Base-by-base conservation (phyloP, 2,329 filamentous ascomycete species). In the Aspergillus ochraceus region DNA sequence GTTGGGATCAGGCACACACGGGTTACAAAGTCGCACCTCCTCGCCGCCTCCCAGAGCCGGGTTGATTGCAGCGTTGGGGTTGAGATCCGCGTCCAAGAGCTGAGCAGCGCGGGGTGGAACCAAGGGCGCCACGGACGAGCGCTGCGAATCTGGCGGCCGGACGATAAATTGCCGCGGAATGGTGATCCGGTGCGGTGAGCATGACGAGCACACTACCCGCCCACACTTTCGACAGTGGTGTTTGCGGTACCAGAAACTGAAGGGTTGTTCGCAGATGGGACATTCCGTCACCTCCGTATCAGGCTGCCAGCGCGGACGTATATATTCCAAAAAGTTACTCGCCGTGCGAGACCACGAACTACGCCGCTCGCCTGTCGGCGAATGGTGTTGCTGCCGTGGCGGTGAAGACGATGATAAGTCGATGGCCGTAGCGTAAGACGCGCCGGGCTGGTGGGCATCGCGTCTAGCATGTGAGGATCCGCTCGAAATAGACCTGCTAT, bases 191-290 rank as follows among this genome's bases (percentile, higher is more conserved):
- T 98, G 94, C 3, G 94, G 94, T 2, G 94, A 97, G 78, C 94
- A 98, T 20, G 87, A 83, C 59, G 88, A 88, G 76, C 94, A 98
- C 24, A 98, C 94, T 9, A 98, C 93, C 62, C 92, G 84, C 50
- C 94, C 94, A 73, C 94, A 98, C 84, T 97, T 97, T 85, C 93
- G 86, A 82, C 94, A 98, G 73, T 98, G 94, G 77, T 98, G 94
- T 73, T 96, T 96, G 63, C 94, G 84, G 71, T 91, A 88, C 79
- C 92, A 91, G 67, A 96, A 89, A 72, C 86, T 90, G 71, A 98
- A 98, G 52, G 88, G 85, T 0, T 85, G 85, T 55, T 82, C 80
- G 72, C 94, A 98, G 59, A 97, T 96, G 2, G 92, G 91, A 73
- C 94, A 98, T 62, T 87, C 84, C 1, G 87, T 86, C 11, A 91